Evolutionary conservation across 73 alveolate genomes (phyloP).

Genomic region (Halteria grandinella): DNA sequence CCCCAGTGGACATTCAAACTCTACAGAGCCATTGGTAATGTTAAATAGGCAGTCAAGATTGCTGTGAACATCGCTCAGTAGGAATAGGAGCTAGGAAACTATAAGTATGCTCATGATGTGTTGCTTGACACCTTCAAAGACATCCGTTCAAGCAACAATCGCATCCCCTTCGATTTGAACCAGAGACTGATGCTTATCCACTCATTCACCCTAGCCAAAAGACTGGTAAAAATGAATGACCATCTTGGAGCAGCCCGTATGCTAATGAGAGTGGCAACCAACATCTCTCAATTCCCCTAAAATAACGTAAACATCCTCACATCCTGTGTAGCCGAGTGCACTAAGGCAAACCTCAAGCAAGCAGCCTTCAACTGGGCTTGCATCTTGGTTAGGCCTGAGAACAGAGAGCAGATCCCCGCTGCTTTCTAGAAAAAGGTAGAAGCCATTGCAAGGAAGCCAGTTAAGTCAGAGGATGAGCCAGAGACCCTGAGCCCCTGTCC

Average conservation of each 20-base stretch:
- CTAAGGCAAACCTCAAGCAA: constrained; percentile 93
- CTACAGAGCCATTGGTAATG: constrained; percentile 85
- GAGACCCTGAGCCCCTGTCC: constrained; percentile 95
- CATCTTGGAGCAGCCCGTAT: constrained; percentile 96
- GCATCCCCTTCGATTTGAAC: constrained; percentile 91
- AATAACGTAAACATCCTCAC: constrained; percentile 99
- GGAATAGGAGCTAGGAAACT: constrained; percentile 96
- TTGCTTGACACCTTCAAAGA: constrained; percentile 90
- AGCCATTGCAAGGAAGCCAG: constrained; percentile 93
- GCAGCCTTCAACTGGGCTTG: constrained; percentile 98
- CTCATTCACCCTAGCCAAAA: constrained; percentile 95
- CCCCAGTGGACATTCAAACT: constrained; percentile 90
- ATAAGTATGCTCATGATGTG: constrained; percentile 96
- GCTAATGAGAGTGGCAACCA: constrained; percentile 94
- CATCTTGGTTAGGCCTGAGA: constrained; percentile 96
- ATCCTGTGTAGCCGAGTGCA: constrained; percentile 98
- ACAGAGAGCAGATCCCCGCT: constrained; percentile 92
- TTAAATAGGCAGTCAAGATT: constrained; percentile 88
- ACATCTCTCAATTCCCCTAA: constrained; percentile 96
- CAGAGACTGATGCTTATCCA: constrained; percentile 95
- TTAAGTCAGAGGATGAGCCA: constrained; percentile 91
- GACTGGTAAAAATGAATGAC: constrained; percentile 87
- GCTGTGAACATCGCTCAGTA: constrained; percentile 94
- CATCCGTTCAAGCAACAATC: constrained; percentile 77
- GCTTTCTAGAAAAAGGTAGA: constrained; percentile 89